Evolutionary conservation across 1,139 yeast genomes (phyloP).

Genomic region (Ogataea hybrid): DNA sequence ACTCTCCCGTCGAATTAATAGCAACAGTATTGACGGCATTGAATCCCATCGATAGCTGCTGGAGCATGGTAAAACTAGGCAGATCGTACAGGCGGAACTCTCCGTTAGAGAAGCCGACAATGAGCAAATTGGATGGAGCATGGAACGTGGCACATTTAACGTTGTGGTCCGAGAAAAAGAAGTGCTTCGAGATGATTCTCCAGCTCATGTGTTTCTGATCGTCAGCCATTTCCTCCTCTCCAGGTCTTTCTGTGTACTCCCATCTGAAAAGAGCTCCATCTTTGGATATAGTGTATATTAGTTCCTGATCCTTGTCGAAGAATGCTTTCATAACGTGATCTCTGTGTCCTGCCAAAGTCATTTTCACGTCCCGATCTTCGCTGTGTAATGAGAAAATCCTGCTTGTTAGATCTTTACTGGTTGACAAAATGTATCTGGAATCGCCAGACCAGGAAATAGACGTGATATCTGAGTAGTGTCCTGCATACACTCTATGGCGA

Average conservation of each 20-base stretch:
- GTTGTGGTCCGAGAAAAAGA: slow-evolving; percentile 69
- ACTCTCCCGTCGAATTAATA: slow-evolving; percentile 84
- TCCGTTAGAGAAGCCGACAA: slow-evolving; percentile 91
- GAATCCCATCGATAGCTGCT: slow-evolving; percentile 90
- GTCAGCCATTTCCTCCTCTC: slow-evolving; percentile 39
- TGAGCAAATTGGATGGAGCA: slow-evolving; percentile 61
- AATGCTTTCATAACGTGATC: slow-evolving; percentile 87
- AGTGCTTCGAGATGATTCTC: slow-evolving; percentile 80
- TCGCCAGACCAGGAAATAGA: slow-evolving; percentile 88
- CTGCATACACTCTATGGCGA: slow-evolving; percentile 85
- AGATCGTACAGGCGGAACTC: slow-evolving; percentile 91
- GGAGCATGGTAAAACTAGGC: slow-evolving; percentile 72
- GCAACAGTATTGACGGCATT: slow-evolving; percentile 81
- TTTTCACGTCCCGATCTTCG: slow-evolving; percentile 76
- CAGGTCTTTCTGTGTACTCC: slow-evolving; percentile 67
- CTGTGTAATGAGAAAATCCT: slow-evolving; percentile 77
- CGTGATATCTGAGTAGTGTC: slow-evolving; percentile 83
- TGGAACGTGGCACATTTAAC: slow-evolving; percentile 86
- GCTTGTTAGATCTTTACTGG: slow-evolving; percentile 89
- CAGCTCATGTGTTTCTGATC: slow-evolving; percentile 49
- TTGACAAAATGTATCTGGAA: slow-evolving; percentile 79
- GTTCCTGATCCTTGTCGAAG: slow-evolving; percentile 81
- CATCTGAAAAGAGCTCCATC: slow-evolving; percentile 94
- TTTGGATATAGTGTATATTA: slow-evolving; percentile 84
- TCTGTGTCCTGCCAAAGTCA: slow-evolving; percentile 89